These are phyloP conservation scores for Harrya chromipes DNA, from an alignment of 768 basidiomycete genomes.

Conservation along the genomic window DNA sequence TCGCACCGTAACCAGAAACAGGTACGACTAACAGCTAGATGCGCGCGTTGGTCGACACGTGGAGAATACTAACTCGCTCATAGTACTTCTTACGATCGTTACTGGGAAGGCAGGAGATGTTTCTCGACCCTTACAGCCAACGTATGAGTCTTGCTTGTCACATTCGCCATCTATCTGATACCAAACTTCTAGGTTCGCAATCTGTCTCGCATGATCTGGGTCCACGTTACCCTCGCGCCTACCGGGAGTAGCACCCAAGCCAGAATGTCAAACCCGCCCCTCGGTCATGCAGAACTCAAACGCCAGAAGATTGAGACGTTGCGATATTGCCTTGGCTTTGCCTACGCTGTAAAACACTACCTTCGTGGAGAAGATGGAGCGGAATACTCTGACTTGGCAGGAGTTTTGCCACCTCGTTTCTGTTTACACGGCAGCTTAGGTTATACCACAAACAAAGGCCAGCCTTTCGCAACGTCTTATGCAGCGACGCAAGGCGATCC, in stretches of 20 bases:
- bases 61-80: slow-evolving; percentile 1
- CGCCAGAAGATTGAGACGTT: slow-evolving; percentile 68
- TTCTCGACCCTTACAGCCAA: slow-evolving; percentile 71
- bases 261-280: slow-evolving; percentile 44
- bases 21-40: slow-evolving; percentile 40
- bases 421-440: slow-evolving; percentile 44
- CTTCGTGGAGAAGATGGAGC: slow-evolving; percentile 81
- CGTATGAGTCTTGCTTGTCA: slow-evolving; percentile 29
- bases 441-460: slow-evolving; percentile 34
- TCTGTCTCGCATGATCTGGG: slow-evolving; percentile 75
- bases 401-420: slow-evolving; percentile 64
- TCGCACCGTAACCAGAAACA: slow-evolving; percentile 45
- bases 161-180: neutral
- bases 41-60: neutral
- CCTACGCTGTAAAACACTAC: slow-evolving; percentile 75
- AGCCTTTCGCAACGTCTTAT: slow-evolving; percentile 37
- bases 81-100: slow-evolving; percentile 84
- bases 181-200: slow-evolving; percentile 52
- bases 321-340: slow-evolving; percentile 65
- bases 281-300: slow-evolving; percentile 53
- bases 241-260: slow-evolving; percentile 49
- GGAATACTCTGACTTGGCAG: slow-evolving; percentile 62
- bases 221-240: slow-evolving; percentile 68
- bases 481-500: slow-evolving; percentile 38
- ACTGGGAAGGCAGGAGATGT: slow-evolving; percentile 85